Base-by-base conservation (phyloP, 345 rosid species). In the Ceriops zippeliana region DNA sequence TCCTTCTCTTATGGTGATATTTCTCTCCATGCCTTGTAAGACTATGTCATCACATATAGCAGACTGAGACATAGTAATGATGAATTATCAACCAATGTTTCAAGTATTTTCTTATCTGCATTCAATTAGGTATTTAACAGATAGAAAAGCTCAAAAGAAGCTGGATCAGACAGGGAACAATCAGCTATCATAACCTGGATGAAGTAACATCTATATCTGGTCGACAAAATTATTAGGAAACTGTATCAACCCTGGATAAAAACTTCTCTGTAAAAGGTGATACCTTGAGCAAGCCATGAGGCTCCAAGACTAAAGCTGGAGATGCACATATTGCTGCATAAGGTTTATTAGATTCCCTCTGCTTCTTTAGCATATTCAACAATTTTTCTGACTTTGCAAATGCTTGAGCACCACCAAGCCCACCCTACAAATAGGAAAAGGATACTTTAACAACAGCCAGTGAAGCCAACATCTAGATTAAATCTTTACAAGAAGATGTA, bases 301-400 rank as follows among this genome's bases (percentile, higher is more conserved):
- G 87, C 79, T 88, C 97, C 58, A 95, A 82, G 66, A 91, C 96
- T 64, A 91, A 71, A 69, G 97, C 96, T 68, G 99, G 97, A 67
- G 99, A 90, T 15, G 97, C 96, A 81, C 99, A 95, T 35, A 90
- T 87, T n/a, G 96, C 98, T 67, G 92, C 98, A 69, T 95, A 95
- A 21, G 91, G 96, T 78, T 74, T 82, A 81, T 86, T 88, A 62
- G 88, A 77, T 69, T 88, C 96, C 56, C 72, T 80, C 69, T 91
- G 99, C 81, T 78, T 88, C 83, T 89, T 87, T 47, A 95, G 82
- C 81, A 91, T 66, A 67, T 77, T 80, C 76, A 91, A 96, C 86
- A 95, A 82, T 66, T 88, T 86, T 63, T 86, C 96, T 1, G 91
- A 87, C 57, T 76, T 84, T 6, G 99, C 83, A 80, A 91, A 91